Evolutionary conservation across 805 yeast species (phyloP).

Genomic region (Candida odintsovae): DNA sequence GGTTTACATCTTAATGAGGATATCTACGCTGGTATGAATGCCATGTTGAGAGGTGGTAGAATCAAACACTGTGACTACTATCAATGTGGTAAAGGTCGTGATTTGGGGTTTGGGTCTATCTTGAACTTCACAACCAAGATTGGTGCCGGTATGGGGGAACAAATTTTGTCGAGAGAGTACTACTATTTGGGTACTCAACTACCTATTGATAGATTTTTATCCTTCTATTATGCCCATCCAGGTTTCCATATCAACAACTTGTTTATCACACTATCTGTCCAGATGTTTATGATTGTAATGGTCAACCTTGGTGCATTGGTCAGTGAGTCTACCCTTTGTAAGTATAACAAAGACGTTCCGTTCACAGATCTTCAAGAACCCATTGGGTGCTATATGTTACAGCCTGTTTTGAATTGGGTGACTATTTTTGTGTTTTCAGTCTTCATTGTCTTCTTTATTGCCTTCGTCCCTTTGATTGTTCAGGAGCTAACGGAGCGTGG

Average conservation of each 20-base stretch:
- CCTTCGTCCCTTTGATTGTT: slow-evolving; percentile 80
- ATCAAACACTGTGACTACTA: slow-evolving; percentile 93
- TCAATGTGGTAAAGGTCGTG: slow-evolving; percentile 97
- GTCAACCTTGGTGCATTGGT: slow-evolving; percentile 75
- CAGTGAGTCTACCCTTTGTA: slow-evolving; percentile 66
- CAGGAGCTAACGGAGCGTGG: slow-evolving; percentile 91
- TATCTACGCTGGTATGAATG: slow-evolving; percentile 93
- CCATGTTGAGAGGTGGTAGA: slow-evolving; percentile 82
- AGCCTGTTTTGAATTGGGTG: slow-evolving; percentile 89
- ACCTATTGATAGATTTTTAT: slow-evolving; percentile 83
- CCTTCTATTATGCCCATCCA: slow-evolving; percentile 95
- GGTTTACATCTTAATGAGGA: slow-evolving; percentile 92
- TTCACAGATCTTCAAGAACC: slow-evolving; percentile 72
- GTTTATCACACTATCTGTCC: slow-evolving; percentile 83
- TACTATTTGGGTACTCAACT: slow-evolving; percentile 85
- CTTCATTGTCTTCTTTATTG: slow-evolving; percentile 87
- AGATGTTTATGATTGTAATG: slow-evolving; percentile 74
- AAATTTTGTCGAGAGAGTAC: slow-evolving; percentile 84
- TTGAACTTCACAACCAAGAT: slow-evolving; percentile 91
- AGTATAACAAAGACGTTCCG: slow-evolving; percentile 59
- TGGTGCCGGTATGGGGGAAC: slow-evolving; percentile 99
- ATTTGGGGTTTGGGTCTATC: slow-evolving; percentile 88
- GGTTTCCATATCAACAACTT: slow-evolving; percentile 92
- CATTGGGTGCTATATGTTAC: slow-evolving; percentile 77
- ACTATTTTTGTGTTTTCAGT: slow-evolving; percentile 83